Percentiles rank a stretch among this genome's conserved stretches.
Conservation (phyloP, 2,329 filamentous ascomycete genomes). For the Tolypocladium capitatum region DNA sequence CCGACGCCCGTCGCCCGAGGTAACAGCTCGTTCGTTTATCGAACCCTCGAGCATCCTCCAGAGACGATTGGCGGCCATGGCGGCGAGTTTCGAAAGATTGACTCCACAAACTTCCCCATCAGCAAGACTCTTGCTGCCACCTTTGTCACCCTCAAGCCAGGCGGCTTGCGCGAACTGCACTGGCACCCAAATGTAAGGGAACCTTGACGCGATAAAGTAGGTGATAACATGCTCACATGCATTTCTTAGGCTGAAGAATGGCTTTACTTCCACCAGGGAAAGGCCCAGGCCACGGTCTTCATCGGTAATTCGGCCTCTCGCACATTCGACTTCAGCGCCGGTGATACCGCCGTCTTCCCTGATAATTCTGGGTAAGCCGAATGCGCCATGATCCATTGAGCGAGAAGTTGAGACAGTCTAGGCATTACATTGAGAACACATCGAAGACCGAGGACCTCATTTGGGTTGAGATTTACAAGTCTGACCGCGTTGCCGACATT, state of each 20-base stretch:
- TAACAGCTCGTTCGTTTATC: constrained; percentile 50
- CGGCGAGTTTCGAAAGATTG: constrained; percentile 49
- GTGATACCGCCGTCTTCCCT: constrained; percentile 57
- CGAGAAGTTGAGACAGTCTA: constrained; percentile 2
- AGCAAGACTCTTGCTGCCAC: constrained; percentile 53
- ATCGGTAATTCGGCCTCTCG: constrained; percentile 46
- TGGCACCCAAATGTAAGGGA: constrained; percentile 51
- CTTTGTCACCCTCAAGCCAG: constrained; percentile 49
- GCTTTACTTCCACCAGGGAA: constrained; percentile 55
- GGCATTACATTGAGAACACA: constrained; percentile 59
- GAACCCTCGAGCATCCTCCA: constrained; percentile 39
- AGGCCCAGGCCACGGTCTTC: constrained; percentile 50
- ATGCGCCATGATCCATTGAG: background rate
- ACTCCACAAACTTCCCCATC: constrained; percentile 54
- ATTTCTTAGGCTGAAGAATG: constrained; percentile 47
- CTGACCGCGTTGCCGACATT: constrained; percentile 53
- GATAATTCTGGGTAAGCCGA: constrained; percentile 41
- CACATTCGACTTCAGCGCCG: constrained; percentile 53
- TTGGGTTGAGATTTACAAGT: constrained; percentile 59
- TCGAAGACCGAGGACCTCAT: constrained; percentile 49
- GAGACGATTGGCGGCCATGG: constrained; percentile 47
- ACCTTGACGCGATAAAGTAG: no score
- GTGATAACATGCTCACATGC: no score
- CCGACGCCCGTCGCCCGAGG: constrained; percentile 36
- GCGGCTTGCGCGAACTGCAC: constrained; percentile 50